Evolutionary conservation across 768 basidiomycete species (phyloP).

Genomic region (Leccinum obscurum): DNA sequence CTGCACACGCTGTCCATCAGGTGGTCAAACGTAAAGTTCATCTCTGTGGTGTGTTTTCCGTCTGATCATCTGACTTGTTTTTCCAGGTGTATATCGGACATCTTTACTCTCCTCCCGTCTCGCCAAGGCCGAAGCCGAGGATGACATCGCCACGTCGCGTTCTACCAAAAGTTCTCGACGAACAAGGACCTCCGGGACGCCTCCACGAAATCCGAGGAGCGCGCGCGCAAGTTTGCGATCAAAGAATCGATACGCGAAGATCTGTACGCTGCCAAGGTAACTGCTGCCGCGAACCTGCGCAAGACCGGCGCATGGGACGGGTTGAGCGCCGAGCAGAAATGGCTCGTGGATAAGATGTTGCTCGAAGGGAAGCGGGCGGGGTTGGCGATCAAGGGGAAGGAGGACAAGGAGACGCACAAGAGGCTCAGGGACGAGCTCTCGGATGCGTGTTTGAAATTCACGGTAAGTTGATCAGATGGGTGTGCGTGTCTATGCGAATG

Average conservation of each 20-base stretch:
- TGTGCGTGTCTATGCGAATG: not conserved
- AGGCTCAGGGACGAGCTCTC: constrained; percentile 74
- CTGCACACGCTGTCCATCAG: too few species aligned
- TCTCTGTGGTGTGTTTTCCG: not conserved
- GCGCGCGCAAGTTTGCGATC: constrained; percentile 66
- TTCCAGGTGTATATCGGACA: constrained; percentile 49
- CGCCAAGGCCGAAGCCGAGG: constrained; percentile 54
- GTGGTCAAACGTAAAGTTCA: constrained; percentile 49
- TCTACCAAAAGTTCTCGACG: constrained; percentile 80
- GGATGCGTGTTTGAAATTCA: constrained; percentile 70
- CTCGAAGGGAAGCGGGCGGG: constrained; percentile 78
- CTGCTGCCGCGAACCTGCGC: constrained; percentile 68
- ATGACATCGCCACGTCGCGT: constrained; percentile 50
- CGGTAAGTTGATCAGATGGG: not conserved
- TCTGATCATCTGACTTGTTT: not conserved
- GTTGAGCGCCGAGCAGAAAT: constrained; percentile 63
- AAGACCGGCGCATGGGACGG: constrained; percentile 58
- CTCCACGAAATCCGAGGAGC: constrained; percentile 66
- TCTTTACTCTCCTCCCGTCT: constrained; percentile 24
- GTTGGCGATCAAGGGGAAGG: constrained; percentile 63
- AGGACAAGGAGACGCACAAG: constrained; percentile 53
- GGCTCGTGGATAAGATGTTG: constrained; percentile 75
- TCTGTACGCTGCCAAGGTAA: constrained; percentile 67
- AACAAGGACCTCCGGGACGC: constrained; percentile 75
- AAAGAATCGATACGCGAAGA: constrained; percentile 80